phyloP scores from a whole-genome alignment of 768 basidiomycete genomes.

The Russula lepida region DNA sequence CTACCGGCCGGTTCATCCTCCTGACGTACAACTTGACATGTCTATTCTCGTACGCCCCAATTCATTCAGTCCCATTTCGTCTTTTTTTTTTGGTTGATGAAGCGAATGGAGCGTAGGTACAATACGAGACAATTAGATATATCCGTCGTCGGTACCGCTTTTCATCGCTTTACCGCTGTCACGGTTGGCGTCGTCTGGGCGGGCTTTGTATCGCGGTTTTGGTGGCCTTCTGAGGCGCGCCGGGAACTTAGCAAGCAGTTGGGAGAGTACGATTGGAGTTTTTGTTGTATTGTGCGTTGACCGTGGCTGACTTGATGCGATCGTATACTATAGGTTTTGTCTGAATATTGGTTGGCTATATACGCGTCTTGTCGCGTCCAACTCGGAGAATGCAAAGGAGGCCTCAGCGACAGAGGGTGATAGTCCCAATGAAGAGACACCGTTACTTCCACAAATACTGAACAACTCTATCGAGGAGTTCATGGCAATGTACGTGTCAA shows the following conservation, averaged over 20 bases:
- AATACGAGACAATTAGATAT: slow-evolving; percentile 62
- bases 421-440: slow-evolving; percentile 23
- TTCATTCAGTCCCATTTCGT: background rate
- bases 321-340: slow-evolving; percentile 57
- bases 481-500: slow-evolving; percentile 78
- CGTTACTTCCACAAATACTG: slow-evolving; percentile 33
- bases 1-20: slow-evolving; percentile 71
- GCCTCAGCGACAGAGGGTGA: slow-evolving; percentile 18
- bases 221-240: slow-evolving; percentile 96
- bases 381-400: slow-evolving; percentile 46
- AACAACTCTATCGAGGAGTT: slow-evolving; percentile 71
- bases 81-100: background rate
- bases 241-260: slow-evolving; percentile 77
- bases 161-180: slow-evolving; percentile 72
- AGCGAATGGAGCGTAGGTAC: slow-evolving; percentile 42
- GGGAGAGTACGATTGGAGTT: slow-evolving; percentile 60
- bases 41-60: slow-evolving; percentile 33
- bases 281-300: background rate
- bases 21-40: slow-evolving; percentile 87
- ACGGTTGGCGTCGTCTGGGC: slow-evolving; percentile 86
- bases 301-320: background rate
- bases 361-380: slow-evolving; percentile 81
- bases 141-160: slow-evolving; percentile 61
- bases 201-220: slow-evolving; percentile 74
- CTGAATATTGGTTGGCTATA: slow-evolving; percentile 93